Evolutionary conservation across 192 early-diverging fungal genomes (phyloP), one percentile per base, ranked within the genome.

Genomic region (Allomyces macrogynus): DNA sequence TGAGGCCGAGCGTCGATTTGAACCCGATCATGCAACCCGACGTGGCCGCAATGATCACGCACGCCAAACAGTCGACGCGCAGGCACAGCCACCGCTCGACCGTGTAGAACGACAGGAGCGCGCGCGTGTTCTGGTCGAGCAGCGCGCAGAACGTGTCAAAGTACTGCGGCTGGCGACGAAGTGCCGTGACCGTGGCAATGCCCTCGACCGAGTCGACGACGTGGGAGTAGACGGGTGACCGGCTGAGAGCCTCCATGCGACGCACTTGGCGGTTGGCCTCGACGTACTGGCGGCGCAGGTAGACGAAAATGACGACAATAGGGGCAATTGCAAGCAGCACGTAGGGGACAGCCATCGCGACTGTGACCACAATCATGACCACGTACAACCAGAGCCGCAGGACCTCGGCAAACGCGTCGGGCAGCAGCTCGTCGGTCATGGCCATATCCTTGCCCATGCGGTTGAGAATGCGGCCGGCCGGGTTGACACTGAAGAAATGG

Each of bases 371-470:
- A 63, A 91, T 74, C 66, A 91, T 92, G 18, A 74, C 54, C 24
- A 88, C 87, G 16, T 82, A 85, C 62, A 90, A 79, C 43, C 22
- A 62, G 4, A 81, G 77, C 54, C 89, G 80, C 12, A 86, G 76
- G 12, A 81, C 71, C 24, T 88, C 73, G 3, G 73, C 69, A 20
- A 80, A 64, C 20, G 71, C 67, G n/a, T 81, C 79, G 43, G 78
- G 76, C 26, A 84, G 71, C 10, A 64, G 65, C 62, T 84, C 82
- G 70, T 94, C 91, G 66, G 93, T 76, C 1, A 84, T 82, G 24
- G 84, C 84, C 72, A 95, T 87, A 74, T 97, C 91, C 16, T 87
- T 86, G 26, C 87, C 87, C 68, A 93, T 94, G 32, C 96, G 75
- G 72, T 95, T 97, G 73, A 89, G 24, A 25, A 88, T 87, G 8